Conservation (phyloP, 225 moss, liverwort and hornwort genomes). For the Sphagnum tenellum region DNA sequence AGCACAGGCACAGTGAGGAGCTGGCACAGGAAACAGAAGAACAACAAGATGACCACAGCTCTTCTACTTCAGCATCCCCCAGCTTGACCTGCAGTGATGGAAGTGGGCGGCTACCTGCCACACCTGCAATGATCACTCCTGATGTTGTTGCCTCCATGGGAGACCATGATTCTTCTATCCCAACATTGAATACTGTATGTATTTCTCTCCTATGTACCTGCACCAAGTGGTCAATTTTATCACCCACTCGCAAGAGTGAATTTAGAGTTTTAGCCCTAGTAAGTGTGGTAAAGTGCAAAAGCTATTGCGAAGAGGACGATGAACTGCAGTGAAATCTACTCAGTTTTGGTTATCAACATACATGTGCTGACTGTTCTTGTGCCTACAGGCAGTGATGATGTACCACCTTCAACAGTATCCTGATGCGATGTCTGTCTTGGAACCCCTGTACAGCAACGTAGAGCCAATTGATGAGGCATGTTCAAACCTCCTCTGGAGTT, state of each 20-base stretch:
- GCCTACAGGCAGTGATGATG: too few relatives aligned
- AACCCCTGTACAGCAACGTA: slow-evolving; percentile 41
- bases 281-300: too few relatives aligned
- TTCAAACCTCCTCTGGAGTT: too few relatives aligned
- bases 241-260: too few relatives aligned
- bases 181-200: slow-evolving; percentile 86
- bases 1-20: slow-evolving; percentile 73
- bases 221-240: too few relatives aligned
- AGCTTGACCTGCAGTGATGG: slow-evolving; percentile 34
- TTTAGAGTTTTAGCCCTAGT: too few relatives aligned
- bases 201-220: not conserved
- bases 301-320: too few relatives aligned
- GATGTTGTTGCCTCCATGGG: slow-evolving; percentile 75
- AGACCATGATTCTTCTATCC: slow-evolving; percentile 84
- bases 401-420: slow-evolving; percentile 30
- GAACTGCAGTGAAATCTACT: too few relatives aligned
- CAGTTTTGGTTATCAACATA: too few relatives aligned
- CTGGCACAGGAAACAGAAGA: slow-evolving; percentile 82
- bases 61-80: slow-evolving; percentile 41
- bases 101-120: slow-evolving; percentile 18
- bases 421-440: slow-evolving; percentile 34
- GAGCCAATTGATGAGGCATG: slow-evolving; percentile 52
- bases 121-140: slow-evolving; percentile 15
- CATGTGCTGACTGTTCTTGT: too few relatives aligned
- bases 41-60: slow-evolving; percentile 66